Percentiles rank a stretch among this genome's conserved stretches.
phyloP scores from a whole-genome alignment of 2,329 filamentous ascomycete genomes.

The Cladophialophora yegresii region DNA sequence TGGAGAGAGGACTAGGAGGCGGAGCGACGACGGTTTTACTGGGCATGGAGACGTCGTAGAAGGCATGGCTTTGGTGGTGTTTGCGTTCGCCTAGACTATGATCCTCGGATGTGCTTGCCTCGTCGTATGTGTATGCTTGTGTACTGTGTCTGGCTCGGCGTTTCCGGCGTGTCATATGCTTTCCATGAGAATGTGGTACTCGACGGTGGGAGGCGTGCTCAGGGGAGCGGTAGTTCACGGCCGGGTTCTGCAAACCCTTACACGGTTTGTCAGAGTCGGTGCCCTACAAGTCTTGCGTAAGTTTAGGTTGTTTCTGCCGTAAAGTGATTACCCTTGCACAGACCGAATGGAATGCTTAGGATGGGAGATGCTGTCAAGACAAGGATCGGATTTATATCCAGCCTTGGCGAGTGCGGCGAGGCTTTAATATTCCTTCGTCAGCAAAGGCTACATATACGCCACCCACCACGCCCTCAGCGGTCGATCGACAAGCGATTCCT shows the following conservation, averaged over 20 bases:
- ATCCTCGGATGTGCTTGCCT: background rate
- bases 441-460: background rate
- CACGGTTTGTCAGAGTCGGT: background rate
- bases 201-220: background rate
- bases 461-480: background rate
- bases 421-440: background rate
- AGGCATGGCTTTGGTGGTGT: background rate
- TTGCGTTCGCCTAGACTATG: background rate
- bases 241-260: no score
- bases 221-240: background rate
- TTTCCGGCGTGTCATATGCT: background rate
- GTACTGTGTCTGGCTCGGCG: background rate
- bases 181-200: background rate
- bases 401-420: background rate
- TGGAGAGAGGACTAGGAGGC: slow-evolving; percentile 34
- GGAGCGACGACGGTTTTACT: slow-evolving; percentile 29
- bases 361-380: background rate
- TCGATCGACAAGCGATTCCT: background rate
- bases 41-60: slow-evolving; percentile 1
- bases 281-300: background rate
- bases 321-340: background rate
- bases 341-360: background rate
- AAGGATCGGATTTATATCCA: background rate
- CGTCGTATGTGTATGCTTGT: background rate
- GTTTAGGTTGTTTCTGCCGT: background rate